These are phyloP conservation scores for Aspergillus ruber DNA, from an alignment of 2,329 filamentous ascomycete genomes.

Conservation along the genomic window DNA sequence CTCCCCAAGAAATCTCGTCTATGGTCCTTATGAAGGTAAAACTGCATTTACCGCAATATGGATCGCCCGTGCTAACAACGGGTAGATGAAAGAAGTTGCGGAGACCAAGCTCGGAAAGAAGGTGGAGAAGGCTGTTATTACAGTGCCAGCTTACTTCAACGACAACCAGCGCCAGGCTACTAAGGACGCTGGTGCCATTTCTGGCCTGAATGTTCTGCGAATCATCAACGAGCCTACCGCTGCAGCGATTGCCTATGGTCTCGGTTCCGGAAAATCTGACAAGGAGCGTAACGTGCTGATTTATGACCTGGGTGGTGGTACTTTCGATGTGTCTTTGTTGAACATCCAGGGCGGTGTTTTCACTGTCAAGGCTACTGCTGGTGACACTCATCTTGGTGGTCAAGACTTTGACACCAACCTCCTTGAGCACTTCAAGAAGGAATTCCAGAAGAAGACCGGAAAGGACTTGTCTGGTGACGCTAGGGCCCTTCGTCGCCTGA, in stretches of 20 bases:
- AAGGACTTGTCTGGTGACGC: slow-evolving; percentile 75
- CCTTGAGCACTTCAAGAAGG: slow-evolving; percentile 93
- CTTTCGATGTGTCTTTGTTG: slow-evolving; percentile 98
- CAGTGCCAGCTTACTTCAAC: slow-evolving; percentile 99
- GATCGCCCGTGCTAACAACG: slow-evolving; percentile 15
- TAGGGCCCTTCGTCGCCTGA: slow-evolving; percentile 88
- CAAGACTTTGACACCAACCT: slow-evolving; percentile 96
- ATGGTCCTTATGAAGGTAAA: slow-evolving; percentile 96
- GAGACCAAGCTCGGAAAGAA: slow-evolving; percentile 98
- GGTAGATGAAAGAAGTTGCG: slow-evolving; percentile 96
- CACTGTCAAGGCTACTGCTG: slow-evolving; percentile 96
- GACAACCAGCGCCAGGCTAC: slow-evolving; percentile 99
- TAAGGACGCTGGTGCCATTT: slow-evolving; percentile 97
- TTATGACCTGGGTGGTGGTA: slow-evolving; percentile 99
- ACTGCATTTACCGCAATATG: background rate
- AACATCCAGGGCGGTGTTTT: slow-evolving; percentile 99
- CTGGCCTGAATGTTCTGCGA: slow-evolving; percentile 96
- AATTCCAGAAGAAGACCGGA: slow-evolving; percentile 77
- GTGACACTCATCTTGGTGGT: slow-evolving; percentile 94
- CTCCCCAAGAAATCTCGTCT: slow-evolving; percentile 95
- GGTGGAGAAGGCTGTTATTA: slow-evolving; percentile 98
- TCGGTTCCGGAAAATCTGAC: slow-evolving; percentile 86
- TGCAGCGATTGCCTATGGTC: slow-evolving; percentile 96
- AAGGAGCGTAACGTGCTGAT: slow-evolving; percentile 99
- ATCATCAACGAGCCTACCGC: slow-evolving; percentile 99